A percentile compares a stretch with the other conserved stretches of the same genome.
Conservation (phyloP, 768 basidiomycete genomes). For the Lactarius indigo region DNA sequence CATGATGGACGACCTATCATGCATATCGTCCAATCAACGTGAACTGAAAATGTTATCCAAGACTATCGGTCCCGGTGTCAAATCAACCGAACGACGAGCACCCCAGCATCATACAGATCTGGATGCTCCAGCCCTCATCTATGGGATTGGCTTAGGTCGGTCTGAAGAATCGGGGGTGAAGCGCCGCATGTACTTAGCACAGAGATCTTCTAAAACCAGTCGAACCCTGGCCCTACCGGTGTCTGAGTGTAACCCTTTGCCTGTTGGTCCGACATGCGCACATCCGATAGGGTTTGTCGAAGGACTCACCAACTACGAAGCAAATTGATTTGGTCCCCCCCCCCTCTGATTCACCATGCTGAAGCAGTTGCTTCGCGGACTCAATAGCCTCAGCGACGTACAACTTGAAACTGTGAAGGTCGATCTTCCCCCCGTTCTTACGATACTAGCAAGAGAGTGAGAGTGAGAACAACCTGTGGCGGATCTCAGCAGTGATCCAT, state of each 20-base stretch:
- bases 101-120: slow-evolving; percentile 8
- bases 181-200: not conserved
- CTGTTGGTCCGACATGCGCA: not conserved
- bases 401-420: slow-evolving; percentile 13
- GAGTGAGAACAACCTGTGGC: not conserved
- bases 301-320: slow-evolving; percentile 17
- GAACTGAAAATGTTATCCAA: not conserved
- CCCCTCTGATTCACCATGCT: not conserved
- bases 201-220: slow-evolving; percentile 5
- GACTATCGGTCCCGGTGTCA: not conserved
- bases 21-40: not conserved
- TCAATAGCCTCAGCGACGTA: not conserved
- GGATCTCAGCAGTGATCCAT: not conserved
- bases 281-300: not conserved
- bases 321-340: not conserved
- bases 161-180: not conserved
- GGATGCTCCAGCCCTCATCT: not conserved
- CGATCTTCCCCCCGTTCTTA: not conserved
- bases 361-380: not conserved
- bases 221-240: slow-evolving; percentile 10
- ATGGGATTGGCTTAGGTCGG: not conserved
- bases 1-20: not conserved
- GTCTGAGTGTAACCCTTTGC: slow-evolving; percentile 6
- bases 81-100: slow-evolving; percentile 10
- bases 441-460: not conserved